phyloP scores from a whole-genome alignment of 2,329 filamentous ascomycete genomes.

The Cytospora piceae region DNA sequence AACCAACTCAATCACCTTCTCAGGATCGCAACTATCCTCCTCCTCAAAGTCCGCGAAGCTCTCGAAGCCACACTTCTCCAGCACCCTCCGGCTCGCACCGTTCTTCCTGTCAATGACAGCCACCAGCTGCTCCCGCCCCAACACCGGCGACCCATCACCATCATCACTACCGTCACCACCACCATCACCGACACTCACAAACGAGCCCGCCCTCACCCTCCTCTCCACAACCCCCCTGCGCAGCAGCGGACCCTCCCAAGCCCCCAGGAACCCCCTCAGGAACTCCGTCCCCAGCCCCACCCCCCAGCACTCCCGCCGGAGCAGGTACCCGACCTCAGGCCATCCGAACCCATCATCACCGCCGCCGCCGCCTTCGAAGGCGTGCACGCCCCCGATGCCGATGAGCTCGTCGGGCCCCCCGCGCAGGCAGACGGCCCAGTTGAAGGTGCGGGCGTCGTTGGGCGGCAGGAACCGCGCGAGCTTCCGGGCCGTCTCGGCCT shows the following conservation, averaged over 20 bases:
- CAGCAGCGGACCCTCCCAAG: slow-evolving; percentile 50
- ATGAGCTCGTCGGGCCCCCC: slow-evolving; percentile 54
- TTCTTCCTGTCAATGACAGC: slow-evolving; percentile 56
- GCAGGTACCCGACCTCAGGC: slow-evolving; percentile 63
- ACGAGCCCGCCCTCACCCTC: slow-evolving; percentile 45
- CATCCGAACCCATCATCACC: slow-evolving; percentile 38
- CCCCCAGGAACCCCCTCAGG: slow-evolving; percentile 48
- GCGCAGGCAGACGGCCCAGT: slow-evolving; percentile 55
- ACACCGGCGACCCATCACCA: slow-evolving; percentile 31
- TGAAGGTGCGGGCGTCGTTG: slow-evolving; percentile 55
- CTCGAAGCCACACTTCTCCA: slow-evolving; percentile 60
- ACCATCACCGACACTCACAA: slow-evolving; percentile 36
- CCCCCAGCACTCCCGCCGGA: slow-evolving; percentile 57
- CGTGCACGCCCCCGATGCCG: slow-evolving; percentile 52
- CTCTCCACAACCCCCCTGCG: slow-evolving; percentile 50
- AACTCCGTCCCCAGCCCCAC: slow-evolving; percentile 62
- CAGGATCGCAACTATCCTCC: slow-evolving; percentile 31
- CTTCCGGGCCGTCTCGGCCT: too few species aligned
- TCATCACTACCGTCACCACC: too few species aligned
- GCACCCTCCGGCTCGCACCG: slow-evolving; percentile 56
- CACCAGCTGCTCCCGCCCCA: slow-evolving; percentile 46
- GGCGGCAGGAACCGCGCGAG: slow-evolving; percentile 50
- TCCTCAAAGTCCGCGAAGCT: slow-evolving; percentile 40
- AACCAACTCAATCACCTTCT: slow-evolving; percentile 30
- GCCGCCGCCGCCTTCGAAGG: slow-evolving; percentile 43